Percentiles rank a stretch among this genome's conserved stretches.
These are phyloP conservation scores for Pharnaceum exiguum DNA, from an alignment of 148 eudicot species.

Conservation along the genomic window DNA sequence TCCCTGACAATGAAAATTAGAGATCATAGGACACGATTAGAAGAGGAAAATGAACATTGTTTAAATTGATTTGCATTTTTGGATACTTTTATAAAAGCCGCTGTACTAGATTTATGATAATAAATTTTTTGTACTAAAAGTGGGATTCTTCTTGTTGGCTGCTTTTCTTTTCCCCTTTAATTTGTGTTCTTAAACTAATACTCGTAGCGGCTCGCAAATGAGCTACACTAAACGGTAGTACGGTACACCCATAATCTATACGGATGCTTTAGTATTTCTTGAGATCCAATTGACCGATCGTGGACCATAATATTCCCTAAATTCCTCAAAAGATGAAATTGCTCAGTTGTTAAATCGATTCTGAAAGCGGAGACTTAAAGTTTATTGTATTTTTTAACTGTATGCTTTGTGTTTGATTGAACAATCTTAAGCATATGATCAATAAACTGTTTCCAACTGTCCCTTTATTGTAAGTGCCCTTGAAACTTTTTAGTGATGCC, in stretches of 20 bases:
- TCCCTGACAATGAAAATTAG: constrained; percentile 34
- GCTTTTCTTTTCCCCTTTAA: constrained; percentile 4
- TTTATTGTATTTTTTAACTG: neutral
- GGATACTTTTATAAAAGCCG: constrained; percentile 16
- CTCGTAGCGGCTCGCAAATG: neutral
- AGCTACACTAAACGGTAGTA: constrained; percentile 3
- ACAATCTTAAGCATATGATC: constrained; percentile 29
- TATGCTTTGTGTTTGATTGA: constrained; percentile 11
- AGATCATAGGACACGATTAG: constrained; percentile 14
- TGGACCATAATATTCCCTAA: constrained; percentile 22
- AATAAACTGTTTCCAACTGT: constrained; percentile 23
- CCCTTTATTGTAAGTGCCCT: constrained; percentile 1
- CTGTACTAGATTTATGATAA: constrained; percentile 18
- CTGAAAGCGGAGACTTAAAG: neutral
- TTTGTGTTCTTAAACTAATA: neutral
- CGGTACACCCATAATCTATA: constrained; percentile 12
- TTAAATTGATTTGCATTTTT: constrained; percentile 8
- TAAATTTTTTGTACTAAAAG: constrained; percentile 27
- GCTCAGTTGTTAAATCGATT: neutral
- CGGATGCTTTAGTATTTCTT: constrained; percentile 13
- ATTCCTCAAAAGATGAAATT: constrained; percentile 20
- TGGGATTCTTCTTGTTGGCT: constrained; percentile 35
- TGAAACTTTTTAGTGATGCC: constrained; percentile 10
- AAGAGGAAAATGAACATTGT: constrained; percentile 8
- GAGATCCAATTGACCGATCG: constrained; percentile 20